A percentile compares a stretch with the other conserved stretches of the same genome.
These are phyloP conservation scores for Fusarium setosum DNA, from an alignment of 2,329 filamentous ascomycete species.

Conservation along the genomic window DNA sequence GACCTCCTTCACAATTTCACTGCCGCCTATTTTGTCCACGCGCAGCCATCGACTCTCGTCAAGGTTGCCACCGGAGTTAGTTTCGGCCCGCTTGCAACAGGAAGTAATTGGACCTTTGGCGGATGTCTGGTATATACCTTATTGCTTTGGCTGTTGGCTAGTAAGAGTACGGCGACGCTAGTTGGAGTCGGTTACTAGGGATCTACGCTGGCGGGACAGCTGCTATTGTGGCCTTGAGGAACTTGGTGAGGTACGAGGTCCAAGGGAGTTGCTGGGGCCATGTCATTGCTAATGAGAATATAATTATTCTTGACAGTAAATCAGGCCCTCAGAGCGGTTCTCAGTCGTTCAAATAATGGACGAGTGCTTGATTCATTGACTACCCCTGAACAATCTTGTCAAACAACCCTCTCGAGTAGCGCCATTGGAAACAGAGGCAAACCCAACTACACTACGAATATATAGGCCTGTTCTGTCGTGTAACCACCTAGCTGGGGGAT, in stretches of 20 bases:
- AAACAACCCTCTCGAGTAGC: too few relatives aligned
- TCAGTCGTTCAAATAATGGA: too few relatives aligned
- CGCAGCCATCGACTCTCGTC: background rate
- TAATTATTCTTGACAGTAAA: too few relatives aligned
- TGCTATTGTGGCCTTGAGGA: background rate
- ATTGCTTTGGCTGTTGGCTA: background rate
- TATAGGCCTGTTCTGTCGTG: too few relatives aligned
- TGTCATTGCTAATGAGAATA: too few relatives aligned
- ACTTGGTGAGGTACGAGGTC: background rate
- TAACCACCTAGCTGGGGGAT: too few relatives aligned
- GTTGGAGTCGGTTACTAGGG: background rate
- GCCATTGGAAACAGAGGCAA: too few relatives aligned
- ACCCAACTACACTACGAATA: too few relatives aligned
- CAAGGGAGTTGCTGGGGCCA: background rate
- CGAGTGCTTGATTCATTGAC: too few relatives aligned
- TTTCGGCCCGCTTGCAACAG: background rate
- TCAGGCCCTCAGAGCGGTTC: too few relatives aligned
- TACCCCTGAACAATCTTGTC: too few relatives aligned
- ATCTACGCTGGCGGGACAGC: background rate
- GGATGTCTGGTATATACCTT: background rate
- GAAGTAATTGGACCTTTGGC: conserved; percentile 1
- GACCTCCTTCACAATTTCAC: conserved; percentile 12
- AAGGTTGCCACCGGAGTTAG: background rate
- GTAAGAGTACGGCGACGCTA: background rate
- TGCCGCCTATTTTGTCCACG: background rate